phyloP scores from a whole-genome alignment of 768 basidiomycete species.

The Gloeopeniophorella convolvens region DNA sequence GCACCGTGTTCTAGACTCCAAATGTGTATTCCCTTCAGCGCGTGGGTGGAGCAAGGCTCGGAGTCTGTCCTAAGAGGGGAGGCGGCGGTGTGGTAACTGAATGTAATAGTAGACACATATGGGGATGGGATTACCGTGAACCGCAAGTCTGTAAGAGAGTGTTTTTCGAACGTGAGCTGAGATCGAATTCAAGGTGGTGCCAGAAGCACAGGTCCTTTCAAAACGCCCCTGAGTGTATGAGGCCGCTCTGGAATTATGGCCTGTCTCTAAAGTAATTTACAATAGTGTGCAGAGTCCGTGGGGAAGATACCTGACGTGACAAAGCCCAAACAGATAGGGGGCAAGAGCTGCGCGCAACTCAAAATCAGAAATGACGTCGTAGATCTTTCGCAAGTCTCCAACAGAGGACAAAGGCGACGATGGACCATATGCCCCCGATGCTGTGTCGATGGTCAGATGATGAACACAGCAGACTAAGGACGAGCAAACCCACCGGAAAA shows the following conservation, averaged over 20 bases:
- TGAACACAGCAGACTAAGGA: not conserved
- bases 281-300: not conserved
- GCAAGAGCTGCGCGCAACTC: not conserved
- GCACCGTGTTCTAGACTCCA: constrained; percentile 59
- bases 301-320: not conserved
- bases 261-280: not conserved
- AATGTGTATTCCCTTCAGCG: not conserved
- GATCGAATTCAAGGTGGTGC: not conserved
- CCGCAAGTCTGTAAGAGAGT: not conserved
- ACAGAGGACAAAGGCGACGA: constrained; percentile 23
- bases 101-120: not conserved
- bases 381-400: constrained; percentile 22
- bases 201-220: not conserved
- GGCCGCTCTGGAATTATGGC: not conserved
- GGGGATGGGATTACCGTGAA: constrained; percentile 4
- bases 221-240: constrained; percentile 1
- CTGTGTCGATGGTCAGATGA: constrained; percentile 2
- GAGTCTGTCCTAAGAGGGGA: not conserved
- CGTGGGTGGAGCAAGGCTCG: constrained; percentile 11
- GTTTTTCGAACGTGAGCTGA: not conserved
- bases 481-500: constrained; percentile 30
- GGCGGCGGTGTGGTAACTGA: not conserved
- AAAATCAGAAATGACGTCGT: constrained; percentile 12
- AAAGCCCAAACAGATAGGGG: not conserved
- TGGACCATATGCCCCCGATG: constrained; percentile 23